Evolutionary conservation across 306 rosid genomes (phyloP).

Genomic region (Pyrus pyrifolia): DNA sequence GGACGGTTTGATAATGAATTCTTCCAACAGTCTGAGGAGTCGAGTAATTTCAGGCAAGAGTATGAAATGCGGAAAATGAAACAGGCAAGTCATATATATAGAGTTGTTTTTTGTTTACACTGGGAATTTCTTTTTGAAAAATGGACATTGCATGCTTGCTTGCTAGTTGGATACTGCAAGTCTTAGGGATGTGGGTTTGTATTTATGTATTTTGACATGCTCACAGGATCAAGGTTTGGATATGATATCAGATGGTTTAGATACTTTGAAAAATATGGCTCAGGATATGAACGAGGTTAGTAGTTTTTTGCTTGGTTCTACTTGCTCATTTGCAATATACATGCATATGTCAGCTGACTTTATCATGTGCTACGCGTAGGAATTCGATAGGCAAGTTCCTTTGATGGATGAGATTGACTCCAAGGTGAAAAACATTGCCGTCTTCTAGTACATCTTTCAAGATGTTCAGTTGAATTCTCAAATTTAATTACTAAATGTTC

Average conservation of each 20-base stretch:
- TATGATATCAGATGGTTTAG: conserved; percentile 87
- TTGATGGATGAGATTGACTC: conserved; percentile 96
- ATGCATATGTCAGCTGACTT: background rate
- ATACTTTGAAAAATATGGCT: conserved; percentile 92
- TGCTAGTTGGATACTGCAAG: background rate
- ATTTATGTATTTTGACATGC: conserved; percentile 12
- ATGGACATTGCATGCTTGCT: background rate
- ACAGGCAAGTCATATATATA: conserved; percentile 53
- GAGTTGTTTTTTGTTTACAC: conserved; percentile 4
- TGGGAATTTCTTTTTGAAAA: background rate
- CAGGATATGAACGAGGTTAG: conserved; percentile 93
- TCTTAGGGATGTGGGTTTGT: background rate
- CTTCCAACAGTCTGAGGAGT: conserved; percentile 68
- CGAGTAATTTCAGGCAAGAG: conserved; percentile 83
- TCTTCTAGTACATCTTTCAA: background rate
- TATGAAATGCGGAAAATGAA: conserved; percentile 85
- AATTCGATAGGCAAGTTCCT: conserved; percentile 95
- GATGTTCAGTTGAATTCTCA: background rate
- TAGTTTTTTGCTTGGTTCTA: conserved; percentile 10
- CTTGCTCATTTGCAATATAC: background rate
- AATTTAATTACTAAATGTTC: background rate
- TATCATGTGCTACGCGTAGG: conserved; percentile 43
- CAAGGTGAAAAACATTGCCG: conserved; percentile 48
- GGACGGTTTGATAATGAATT: conserved; percentile 78
- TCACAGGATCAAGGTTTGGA: conserved; percentile 97